Evolutionary conservation across 306 rosid genomes (phyloP).

Genomic region (Rosa chinensis): DNA sequence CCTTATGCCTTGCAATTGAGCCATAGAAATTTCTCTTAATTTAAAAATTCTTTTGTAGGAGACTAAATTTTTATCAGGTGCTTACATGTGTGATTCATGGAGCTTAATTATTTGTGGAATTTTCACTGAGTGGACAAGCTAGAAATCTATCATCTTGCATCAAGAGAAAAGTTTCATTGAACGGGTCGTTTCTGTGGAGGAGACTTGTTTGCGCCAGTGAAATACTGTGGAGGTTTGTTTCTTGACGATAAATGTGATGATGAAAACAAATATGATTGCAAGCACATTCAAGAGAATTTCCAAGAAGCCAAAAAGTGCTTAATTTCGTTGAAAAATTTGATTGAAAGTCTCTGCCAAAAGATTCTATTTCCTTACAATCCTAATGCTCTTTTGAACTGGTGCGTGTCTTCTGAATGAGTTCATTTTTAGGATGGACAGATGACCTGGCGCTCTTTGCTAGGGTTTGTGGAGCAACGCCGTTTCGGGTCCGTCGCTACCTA

Average conservation of each 20-base stretch:
- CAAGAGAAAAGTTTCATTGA: constrained; percentile 52
- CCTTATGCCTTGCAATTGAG: too few relatives aligned
- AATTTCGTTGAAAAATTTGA: constrained; percentile 61
- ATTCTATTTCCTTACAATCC: constrained; percentile 84
- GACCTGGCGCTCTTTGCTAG: too few relatives aligned
- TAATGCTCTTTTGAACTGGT: constrained; percentile 64
- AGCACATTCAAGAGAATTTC: constrained; percentile 31
- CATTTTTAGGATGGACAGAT: too few relatives aligned
- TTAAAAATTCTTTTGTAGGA: constrained; percentile 5
- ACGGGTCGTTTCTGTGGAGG: constrained; percentile 24
- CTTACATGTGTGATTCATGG: constrained; percentile 69
- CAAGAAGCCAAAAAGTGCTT: constrained; percentile 65
- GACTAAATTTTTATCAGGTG: constrained; percentile 36
- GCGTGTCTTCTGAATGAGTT: constrained; percentile 19
- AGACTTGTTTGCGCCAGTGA: constrained; percentile 24
- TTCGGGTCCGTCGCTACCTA: too few relatives aligned
- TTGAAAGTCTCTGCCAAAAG: constrained; percentile 73
- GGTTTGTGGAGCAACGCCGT: too few relatives aligned
- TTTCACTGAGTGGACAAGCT: constrained; percentile 37
- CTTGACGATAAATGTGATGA: constrained; percentile 27
- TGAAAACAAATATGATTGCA: constrained; percentile 30
- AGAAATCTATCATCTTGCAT: constrained; percentile 47
- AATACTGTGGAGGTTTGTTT: constrained; percentile 23
- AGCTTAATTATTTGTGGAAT: constrained; percentile 41
- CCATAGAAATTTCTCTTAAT: too few relatives aligned